These are phyloP conservation scores for Colletotrichum sp. DNA, from an alignment of 2,329 filamentous ascomycete genomes.

Conservation along the genomic window DNA sequence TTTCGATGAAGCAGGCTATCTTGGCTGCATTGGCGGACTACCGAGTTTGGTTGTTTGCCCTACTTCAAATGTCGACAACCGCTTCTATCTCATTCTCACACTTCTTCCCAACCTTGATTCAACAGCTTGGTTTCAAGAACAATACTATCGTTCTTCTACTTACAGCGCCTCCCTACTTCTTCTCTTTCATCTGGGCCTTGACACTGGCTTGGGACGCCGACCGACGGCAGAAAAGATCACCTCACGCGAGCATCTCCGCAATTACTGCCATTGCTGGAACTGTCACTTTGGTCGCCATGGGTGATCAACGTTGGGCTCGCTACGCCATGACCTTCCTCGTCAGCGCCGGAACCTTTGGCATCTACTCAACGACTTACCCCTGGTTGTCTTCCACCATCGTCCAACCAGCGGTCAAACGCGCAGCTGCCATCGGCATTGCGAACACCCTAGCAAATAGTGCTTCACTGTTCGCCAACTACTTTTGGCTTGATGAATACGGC, in stretches of 20 bases:
- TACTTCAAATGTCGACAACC: background rate
- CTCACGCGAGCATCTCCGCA: background rate
- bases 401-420: slow-evolving; percentile 19
- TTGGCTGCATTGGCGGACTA: background rate
- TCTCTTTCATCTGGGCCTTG: background rate
- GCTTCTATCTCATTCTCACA: background rate
- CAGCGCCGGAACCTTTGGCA: background rate
- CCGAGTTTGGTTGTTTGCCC: background rate
- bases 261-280: background rate
- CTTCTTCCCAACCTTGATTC: slow-evolving; percentile 32
- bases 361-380: slow-evolving; percentile 23
- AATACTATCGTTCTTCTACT: slow-evolving; percentile 22
- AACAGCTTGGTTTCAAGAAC: slow-evolving; percentile 26
- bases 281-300: background rate
- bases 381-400: slow-evolving; percentile 25
- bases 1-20: background rate
- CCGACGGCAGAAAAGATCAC: background rate
- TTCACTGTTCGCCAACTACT: slow-evolving; percentile 26
- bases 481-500: slow-evolving; percentile 23
- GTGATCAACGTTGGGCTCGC: background rate
- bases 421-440: slow-evolving; percentile 21
- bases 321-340: slow-evolving; percentile 24
- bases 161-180: slow-evolving; percentile 31
- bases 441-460: slow-evolving; percentile 26
- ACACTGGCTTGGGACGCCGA: slow-evolving; percentile 6